A percentile compares a stretch with the other conserved stretches of the same genome.
These are phyloP conservation scores for Eragrostis curvula DNA, from an alignment of 176 grass and related monocot genomes.

Conservation along the genomic window DNA sequence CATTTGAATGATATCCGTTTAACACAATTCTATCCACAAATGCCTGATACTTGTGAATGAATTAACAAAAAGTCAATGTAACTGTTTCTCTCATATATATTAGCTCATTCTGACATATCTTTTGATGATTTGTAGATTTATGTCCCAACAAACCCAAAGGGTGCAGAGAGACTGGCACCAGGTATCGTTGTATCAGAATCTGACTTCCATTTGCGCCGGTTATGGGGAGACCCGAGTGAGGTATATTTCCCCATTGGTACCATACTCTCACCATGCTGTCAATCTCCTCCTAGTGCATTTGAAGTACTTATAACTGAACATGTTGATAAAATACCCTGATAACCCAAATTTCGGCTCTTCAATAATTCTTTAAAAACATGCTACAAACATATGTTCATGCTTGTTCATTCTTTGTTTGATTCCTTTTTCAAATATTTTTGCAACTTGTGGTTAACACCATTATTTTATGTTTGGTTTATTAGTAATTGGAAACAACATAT, in stretches of 20 bases:
- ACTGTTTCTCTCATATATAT: slow-evolving; percentile 29
- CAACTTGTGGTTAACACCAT: neutral
- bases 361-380: neutral
- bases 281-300: neutral
- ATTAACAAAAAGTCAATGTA: neutral
- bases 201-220: slow-evolving; percentile 69
- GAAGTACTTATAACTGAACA: neutral
- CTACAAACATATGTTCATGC: neutral
- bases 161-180: slow-evolving; percentile 66
- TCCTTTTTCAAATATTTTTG: neutral
- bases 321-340: neutral
- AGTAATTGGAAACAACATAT: slow-evolving; percentile 5
- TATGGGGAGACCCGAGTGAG: slow-evolving; percentile 81
- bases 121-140: slow-evolving; percentile 45
- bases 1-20: slow-evolving; percentile 12
- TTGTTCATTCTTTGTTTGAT: slow-evolving; percentile 34
- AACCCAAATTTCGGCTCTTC: neutral
- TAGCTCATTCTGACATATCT: slow-evolving; percentile 12
- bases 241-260: slow-evolving; percentile 41
- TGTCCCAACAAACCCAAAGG: slow-evolving; percentile 74
- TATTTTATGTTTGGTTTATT: neutral
- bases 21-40: neutral
- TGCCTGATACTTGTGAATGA: neutral
- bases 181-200: slow-evolving; percentile 65
- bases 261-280: neutral